phyloP scores from a whole-genome alignment of 2,329 filamentous ascomycete species.

The Claviceps digitariae region DNA sequence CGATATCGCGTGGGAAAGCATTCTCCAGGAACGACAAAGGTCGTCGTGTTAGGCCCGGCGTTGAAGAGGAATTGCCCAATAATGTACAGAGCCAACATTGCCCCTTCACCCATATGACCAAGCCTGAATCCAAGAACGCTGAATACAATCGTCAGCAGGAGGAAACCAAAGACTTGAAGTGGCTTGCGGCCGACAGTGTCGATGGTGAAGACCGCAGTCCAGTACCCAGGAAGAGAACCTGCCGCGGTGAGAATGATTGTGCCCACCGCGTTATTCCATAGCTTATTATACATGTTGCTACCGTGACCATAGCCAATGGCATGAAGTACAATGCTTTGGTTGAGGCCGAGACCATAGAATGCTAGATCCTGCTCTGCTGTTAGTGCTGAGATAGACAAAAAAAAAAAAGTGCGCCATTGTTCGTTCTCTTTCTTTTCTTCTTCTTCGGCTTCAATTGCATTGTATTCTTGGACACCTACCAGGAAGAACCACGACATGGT shows the following conservation, averaged over 20 bases:
- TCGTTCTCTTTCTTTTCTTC: not conserved
- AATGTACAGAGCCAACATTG: conserved; percentile 48
- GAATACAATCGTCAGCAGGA: conserved; percentile 47
- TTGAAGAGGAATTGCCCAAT: conserved; percentile 55
- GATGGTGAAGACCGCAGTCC: conserved; percentile 58
- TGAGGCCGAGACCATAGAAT: conserved; percentile 61
- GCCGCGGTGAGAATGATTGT: conserved; percentile 67
- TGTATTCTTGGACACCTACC: conserved; percentile 16
- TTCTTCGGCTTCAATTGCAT: not conserved
- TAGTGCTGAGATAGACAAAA: conserved; percentile 2
- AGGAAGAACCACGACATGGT: conserved; percentile 74
- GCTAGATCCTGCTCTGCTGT: conserved; percentile 40
- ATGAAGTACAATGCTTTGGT: conserved; percentile 56
- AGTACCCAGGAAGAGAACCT: conserved; percentile 68
- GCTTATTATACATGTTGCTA: conserved; percentile 49
- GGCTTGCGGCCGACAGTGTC: conserved; percentile 67
- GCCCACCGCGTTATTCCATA: conserved; percentile 61
- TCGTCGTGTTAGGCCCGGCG: conserved; percentile 52
- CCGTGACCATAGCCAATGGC: conserved; percentile 59
- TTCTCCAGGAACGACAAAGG: conserved; percentile 51
- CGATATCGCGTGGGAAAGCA: conserved; percentile 52
- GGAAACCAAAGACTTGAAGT: conserved; percentile 53
- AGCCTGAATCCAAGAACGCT: conserved; percentile 49
- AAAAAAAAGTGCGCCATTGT: not conserved
- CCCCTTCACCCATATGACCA: conserved; percentile 29